Percentiles rank a stretch among this genome's conserved stretches.
phyloP scores from a whole-genome alignment of 352 stramenopile species.

The Phytophthora palmivora region DNA sequence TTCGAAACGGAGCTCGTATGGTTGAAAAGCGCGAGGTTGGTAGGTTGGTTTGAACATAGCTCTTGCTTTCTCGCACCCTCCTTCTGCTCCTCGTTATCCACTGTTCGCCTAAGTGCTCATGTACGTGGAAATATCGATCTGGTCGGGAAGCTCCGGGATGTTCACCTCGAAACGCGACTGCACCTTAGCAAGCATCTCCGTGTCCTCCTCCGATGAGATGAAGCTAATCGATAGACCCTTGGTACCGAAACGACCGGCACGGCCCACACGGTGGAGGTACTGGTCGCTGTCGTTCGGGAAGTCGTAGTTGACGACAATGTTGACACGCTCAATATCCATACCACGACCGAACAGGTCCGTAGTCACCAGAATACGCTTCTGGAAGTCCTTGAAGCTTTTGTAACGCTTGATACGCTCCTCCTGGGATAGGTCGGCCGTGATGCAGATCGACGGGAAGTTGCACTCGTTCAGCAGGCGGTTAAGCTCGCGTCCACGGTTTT shows the following conservation, averaged over 20 bases:
- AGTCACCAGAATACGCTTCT: constrained; percentile 99
- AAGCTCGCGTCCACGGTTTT: constrained; percentile 97
- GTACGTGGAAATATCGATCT: constrained; percentile 99
- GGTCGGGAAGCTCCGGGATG: constrained; percentile 98
- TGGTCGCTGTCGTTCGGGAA: constrained; percentile 98
- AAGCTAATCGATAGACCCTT: constrained; percentile 99
- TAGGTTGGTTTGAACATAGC: constrained; percentile 41
- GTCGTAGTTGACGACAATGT: constrained; percentile 99
- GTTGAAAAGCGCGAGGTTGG: constrained; percentile 37
- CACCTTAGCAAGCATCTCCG: constrained; percentile 98
- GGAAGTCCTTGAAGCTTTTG: constrained; percentile 99
- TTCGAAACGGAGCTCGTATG: constrained; percentile 40
- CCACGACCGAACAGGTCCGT: constrained; percentile 99
- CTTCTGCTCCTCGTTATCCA: constrained; percentile 21
- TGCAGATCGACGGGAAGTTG: constrained; percentile 99
- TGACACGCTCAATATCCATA: constrained; percentile 99
- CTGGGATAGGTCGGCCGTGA: constrained; percentile 98
- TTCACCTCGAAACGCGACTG: constrained; percentile 99
- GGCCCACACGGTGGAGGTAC: constrained; percentile 99
- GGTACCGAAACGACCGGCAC: constrained; percentile 99
- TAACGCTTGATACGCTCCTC: constrained; percentile 98
- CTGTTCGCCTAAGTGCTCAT: constrained; percentile 86
- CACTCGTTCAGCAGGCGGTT: constrained; percentile 98
- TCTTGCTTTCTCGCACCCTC: constrained; percentile 23
- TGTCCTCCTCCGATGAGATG: constrained; percentile 98